Evolutionary conservation across 371 early-diverging fungal genomes (phyloP), one percentile per base, ranked within the genome.

Genomic region (Rhizopus arrhizus): DNA sequence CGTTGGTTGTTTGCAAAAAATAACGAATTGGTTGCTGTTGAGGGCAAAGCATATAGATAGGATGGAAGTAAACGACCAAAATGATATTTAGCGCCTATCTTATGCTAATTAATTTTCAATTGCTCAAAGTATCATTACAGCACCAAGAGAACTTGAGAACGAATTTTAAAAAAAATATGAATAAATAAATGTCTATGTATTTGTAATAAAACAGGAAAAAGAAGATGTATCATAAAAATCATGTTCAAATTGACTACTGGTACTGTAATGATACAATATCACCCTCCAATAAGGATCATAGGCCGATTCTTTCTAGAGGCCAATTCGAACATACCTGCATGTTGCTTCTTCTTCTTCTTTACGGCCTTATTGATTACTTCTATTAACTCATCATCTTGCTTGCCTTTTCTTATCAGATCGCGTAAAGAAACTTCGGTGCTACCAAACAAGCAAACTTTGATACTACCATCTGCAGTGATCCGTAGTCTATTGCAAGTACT

Each of bases 271-370:
- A 59, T 42, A 51, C 40, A 41, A 22, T 22, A 22, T 74, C 72
- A 95, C 34, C 96, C 97, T 36, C 96, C 96, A 69, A 97, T 97
- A 28, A 90, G 75, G 58, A 95, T 92, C 97, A 97, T 97, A 28
- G 97, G 96, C 34, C 95, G 76, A 72, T 95, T 97, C 47, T 91
- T 91, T 74, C 85, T 78, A 46, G 85, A 80, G 13, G 90, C 86
- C 34, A 95, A 79, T 56, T 90, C 89, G 65, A 86, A 82, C 88
- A 94, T 88, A 70, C 95, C 97, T 45, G 95, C 95, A 73, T 97
- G 97, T 58, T 91, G 90, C 61, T 85, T 84, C 76, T 91, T 91
- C 74, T 97, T 97, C 57, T 90, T 83, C 65, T 86, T 87, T 28
- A 97, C 93, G 38, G 93, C 94, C 41, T 76, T 74, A 53, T 86